Evolutionary conservation across 2,329 filamentous ascomycete genomes (phyloP), one percentile per base, ranked within the genome.

Genomic region (Orbilia brochopaga): DNA sequence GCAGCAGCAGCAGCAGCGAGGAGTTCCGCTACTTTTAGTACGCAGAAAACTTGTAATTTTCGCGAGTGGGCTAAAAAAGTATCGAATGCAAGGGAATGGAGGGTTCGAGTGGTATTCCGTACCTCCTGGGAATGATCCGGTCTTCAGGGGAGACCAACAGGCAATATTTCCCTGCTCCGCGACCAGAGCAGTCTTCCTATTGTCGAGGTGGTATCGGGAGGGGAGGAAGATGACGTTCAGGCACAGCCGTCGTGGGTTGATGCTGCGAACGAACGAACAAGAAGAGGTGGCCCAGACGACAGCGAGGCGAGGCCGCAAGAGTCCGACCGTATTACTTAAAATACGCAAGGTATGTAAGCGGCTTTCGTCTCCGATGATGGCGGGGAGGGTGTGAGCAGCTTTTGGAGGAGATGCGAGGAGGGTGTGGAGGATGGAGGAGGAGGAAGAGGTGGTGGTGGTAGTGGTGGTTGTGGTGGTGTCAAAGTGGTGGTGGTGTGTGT

Each of bases 311-410:
- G 56, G 54, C 48, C n/a, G 19, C 8, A 60, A 30, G 37, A 55
- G 54, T 52, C 42, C 44, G 58, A 19, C 40, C 32, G 64, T 57
- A 56, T 63, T 69, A 63, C 65, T 69, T 69, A 69, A 69, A 51
- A 56, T 54, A 62, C 59, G 50, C 51, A 6, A n/a, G 35, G 32
- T 51, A 63, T 54, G 48, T 55, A 48, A 50, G 59, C 32, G 51
- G 35, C 51, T 64, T 54, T 64, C 52, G 60, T 64, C 52, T 62
- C 58, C 58, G 52, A 56, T 7, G 37, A 46, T 44, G n/a, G n/a
- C n/a, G 57, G 24, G 44, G 57, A 48, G 44, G 21, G 27, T 48
- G 24, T 52, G 56, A 17, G 35, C 32, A 54, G 52, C 53, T n/a
- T n/a, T n/a, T 50, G 53, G 53, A 37, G 54, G 55, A 32, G 61